Conservation (phyloP, 140 eudicot species). For the Anethum foeniculum region DNA sequence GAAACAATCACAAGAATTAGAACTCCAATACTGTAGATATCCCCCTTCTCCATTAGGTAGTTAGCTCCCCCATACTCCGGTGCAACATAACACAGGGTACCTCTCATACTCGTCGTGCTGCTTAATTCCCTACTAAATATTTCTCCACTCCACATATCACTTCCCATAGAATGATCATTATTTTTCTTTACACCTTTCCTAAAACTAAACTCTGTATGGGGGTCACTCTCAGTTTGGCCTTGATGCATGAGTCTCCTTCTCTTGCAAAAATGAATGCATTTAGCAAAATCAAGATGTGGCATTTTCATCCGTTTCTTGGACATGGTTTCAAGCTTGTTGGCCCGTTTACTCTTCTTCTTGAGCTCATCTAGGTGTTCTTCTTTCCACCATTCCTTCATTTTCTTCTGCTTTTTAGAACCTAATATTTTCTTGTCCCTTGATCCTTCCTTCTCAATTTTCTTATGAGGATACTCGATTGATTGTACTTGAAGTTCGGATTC, state of each 20-base stretch:
- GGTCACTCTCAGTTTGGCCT: constrained; percentile 27
- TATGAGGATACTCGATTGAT: constrained; percentile 10
- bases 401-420: constrained; percentile 40
- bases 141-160: constrained; percentile 81
- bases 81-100: constrained; percentile 88
- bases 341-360: constrained; percentile 31
- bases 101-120: constrained; percentile 99
- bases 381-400: constrained; percentile 98
- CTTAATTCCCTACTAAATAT: constrained; percentile 86
- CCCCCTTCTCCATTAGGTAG: constrained; percentile 72
- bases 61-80: constrained; percentile 81
- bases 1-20: constrained; percentile 78
- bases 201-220: constrained; percentile 46
- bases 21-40: constrained; percentile 89
- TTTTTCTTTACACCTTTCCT: constrained; percentile 49
- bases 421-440: constrained; percentile 26
- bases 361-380: constrained; percentile 75
- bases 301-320: constrained; percentile 36
- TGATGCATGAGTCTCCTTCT: constrained; percentile 22
- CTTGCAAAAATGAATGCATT: constrained; percentile 23
- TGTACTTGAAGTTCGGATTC: constrained; percentile 17
- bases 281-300: constrained; percentile 36
- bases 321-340: constrained; percentile 30
- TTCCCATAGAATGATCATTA: constrained; percentile 33
- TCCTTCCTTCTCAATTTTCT: constrained; percentile 25